phyloP scores from a whole-genome alignment of 768 basidiomycete genomes.

The Tylopilus cervinicoccineus region DNA sequence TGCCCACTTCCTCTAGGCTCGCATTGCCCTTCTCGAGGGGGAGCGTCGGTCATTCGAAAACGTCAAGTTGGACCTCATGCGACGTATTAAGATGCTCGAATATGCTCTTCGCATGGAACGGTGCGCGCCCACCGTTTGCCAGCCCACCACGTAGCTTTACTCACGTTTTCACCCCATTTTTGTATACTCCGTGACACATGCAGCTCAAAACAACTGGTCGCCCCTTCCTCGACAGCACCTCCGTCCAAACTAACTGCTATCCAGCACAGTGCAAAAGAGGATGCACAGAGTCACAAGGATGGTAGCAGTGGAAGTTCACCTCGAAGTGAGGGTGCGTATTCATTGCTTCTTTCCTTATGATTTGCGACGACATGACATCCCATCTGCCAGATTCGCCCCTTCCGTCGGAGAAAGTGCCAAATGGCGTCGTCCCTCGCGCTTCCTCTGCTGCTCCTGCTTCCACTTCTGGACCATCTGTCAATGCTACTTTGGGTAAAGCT shows the following conservation, averaged over 20 bases:
- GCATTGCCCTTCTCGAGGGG: constrained; percentile 95
- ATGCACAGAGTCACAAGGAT: constrained; percentile 67
- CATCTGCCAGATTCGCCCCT: constrained; percentile 64
- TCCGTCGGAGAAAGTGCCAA: constrained; percentile 62
- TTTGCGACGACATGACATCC: constrained; percentile 4
- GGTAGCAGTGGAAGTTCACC: constrained; percentile 82
- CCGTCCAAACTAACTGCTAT: constrained; percentile 63
- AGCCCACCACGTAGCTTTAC: constrained; percentile 2
- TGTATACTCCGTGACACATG: constrained; percentile 3
- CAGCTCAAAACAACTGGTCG: constrained; percentile 77
- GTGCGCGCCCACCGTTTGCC: constrained; percentile 42
- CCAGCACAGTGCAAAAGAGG: constrained; percentile 67
- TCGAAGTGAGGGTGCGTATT: constrained; percentile 67
- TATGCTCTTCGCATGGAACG: constrained; percentile 95
- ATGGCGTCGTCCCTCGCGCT: constrained; percentile 53
- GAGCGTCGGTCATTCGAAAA: constrained; percentile 97
- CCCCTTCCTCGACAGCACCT: constrained; percentile 51
- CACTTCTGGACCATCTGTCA: constrained; percentile 32
- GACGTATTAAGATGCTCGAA: constrained; percentile 98
- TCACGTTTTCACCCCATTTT: constrained; percentile 32
- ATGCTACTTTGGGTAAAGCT: constrained; percentile 59
- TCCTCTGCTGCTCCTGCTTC: constrained; percentile 35
- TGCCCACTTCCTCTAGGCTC: constrained; percentile 54
- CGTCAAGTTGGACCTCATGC: constrained; percentile 90
- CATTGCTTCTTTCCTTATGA: background rate